Base-by-base conservation (phyloP, 2,329 filamentous ascomycete genomes). In the Scedosporium boydii region DNA sequence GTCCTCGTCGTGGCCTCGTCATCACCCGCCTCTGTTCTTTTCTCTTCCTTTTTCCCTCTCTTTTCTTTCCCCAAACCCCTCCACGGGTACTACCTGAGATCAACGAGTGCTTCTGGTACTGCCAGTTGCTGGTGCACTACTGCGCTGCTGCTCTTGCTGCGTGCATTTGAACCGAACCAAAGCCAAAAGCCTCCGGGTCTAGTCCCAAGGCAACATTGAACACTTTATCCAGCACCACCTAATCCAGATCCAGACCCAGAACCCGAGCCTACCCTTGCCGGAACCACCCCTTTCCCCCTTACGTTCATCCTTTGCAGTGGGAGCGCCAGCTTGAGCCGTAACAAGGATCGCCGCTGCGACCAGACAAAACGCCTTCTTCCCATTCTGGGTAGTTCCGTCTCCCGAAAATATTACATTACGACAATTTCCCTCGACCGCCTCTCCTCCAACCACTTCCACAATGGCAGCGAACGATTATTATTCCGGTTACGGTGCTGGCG, bases 381-480 rank as follows among this genome's bases (percentile, higher is more conserved):
- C 51, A 55, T 55, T 55, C 23, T 55, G 51, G 51, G 51, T 27
- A 27, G 44, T 27, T 26, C 51, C 51, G 51, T 23, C 23, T 26
- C 21, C 51, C 51, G 51, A 55, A 55, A 55, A 3, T 14, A 23
- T 55, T 55, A 23, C 51, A 55, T 55, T 55, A 55, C 51, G 12
- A 55, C 51, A 55, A 55, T 55, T 55, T 21, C 48, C 60, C 26
- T 38, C 60, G 23, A 42, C 9, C 41, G 55, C 27, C 27, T 41
- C 55, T 58, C 16, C 53, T 56, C 55, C 55, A 16, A 23, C 51
- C 59, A 53, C 34, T 51, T 27, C 46, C 60, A 58, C 23, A 42
- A 65, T 64, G 64, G 63, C 64, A 27, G 48, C 64, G 26, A 66
- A 66, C 62, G 59, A 64, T 44, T 63, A 66, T 44, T 65, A 66